Percentiles rank a stretch among this genome's conserved stretches.
phyloP scores from a whole-genome alignment of 1,139 yeast species.

The Debaryomycetaceae sp. region DNA sequence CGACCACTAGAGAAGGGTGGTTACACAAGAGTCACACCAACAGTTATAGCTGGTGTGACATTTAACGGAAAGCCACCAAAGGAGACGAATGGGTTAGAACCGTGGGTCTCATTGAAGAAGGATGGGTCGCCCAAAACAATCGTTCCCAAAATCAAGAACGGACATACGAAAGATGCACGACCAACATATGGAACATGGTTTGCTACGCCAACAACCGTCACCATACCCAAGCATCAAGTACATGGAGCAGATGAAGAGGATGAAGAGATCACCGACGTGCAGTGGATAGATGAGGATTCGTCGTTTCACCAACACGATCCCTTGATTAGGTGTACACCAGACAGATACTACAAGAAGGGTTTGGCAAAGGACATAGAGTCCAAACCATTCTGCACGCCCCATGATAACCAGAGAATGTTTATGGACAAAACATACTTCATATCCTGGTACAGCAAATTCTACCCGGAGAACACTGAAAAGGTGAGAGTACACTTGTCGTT shows the following conservation, averaged over 20 bases:
- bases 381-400: conserved; percentile 82
- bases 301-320: conserved; percentile 72
- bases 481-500: conserved; percentile 68
- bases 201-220: conserved; percentile 61
- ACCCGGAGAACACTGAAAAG: conserved; percentile 45
- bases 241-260: conserved; percentile 69
- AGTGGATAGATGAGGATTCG: conserved; percentile 59
- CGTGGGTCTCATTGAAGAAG: conserved; percentile 78
- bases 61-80: conserved; percentile 69
- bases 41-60: conserved; percentile 78
- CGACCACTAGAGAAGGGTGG: conserved; percentile 61
- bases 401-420: conserved; percentile 52
- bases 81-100: conserved; percentile 64
- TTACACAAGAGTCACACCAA: conserved; percentile 71
- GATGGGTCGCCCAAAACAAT: conserved; percentile 82
- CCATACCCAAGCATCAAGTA: conserved; percentile 54
- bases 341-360: conserved; percentile 60
- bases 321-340: conserved; percentile 80
- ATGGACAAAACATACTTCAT: conserved; percentile 65
- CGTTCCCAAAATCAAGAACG: conserved; percentile 68
- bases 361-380: conserved; percentile 50
- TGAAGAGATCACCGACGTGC: conserved; percentile 51
- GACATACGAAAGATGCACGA: conserved; percentile 57
- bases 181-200: conserved; percentile 80
- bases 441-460: conserved; percentile 75